Conservation (phyloP, 164 flowering plant species). For the Nymphaea colorata region DNA sequence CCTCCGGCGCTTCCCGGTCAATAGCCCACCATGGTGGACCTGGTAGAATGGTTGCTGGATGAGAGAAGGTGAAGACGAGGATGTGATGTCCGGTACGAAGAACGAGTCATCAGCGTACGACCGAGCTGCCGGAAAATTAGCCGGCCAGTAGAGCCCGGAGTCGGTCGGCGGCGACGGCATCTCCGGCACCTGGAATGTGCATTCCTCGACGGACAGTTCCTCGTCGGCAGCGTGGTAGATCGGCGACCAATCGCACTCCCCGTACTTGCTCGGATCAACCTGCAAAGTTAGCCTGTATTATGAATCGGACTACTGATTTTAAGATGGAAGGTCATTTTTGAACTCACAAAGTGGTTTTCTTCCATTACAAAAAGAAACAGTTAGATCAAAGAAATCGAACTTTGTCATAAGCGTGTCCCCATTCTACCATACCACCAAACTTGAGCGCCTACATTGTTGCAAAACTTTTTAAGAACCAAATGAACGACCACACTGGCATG, state of each 20-base stretch:
- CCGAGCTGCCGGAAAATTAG: slow-evolving; percentile 10
- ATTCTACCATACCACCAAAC: too few relatives aligned
- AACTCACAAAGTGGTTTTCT: neutral
- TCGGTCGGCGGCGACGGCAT: slow-evolving; percentile 64
- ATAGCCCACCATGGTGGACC: neutral
- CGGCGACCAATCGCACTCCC: slow-evolving; percentile 53
- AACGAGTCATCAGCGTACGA: slow-evolving; percentile 17
- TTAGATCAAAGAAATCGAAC: neutral
- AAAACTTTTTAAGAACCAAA: too few relatives aligned
- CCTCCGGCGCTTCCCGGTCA: neutral
- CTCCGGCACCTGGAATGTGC: slow-evolving; percentile 55
- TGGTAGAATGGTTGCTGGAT: neutral
- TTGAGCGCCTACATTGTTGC: too few relatives aligned
- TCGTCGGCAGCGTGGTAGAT: slow-evolving; percentile 29
- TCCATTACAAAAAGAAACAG: neutral
- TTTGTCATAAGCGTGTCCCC: too few relatives aligned
- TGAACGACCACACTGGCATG: too few relatives aligned
- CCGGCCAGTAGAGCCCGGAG: slow-evolving; percentile 69
- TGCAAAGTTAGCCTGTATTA: slow-evolving; percentile 13
- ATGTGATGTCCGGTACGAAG: slow-evolving; percentile 57
- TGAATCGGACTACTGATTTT: neutral
- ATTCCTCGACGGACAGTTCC: slow-evolving; percentile 37
- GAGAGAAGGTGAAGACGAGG: neutral
- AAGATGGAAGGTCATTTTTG: neutral
- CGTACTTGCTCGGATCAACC: slow-evolving; percentile 60